Percentiles rank a stretch among this genome's conserved stretches.
Evolutionary conservation across 768 basidiomycete genomes (phyloP).

Genomic region (Lentinula edodes): DNA sequence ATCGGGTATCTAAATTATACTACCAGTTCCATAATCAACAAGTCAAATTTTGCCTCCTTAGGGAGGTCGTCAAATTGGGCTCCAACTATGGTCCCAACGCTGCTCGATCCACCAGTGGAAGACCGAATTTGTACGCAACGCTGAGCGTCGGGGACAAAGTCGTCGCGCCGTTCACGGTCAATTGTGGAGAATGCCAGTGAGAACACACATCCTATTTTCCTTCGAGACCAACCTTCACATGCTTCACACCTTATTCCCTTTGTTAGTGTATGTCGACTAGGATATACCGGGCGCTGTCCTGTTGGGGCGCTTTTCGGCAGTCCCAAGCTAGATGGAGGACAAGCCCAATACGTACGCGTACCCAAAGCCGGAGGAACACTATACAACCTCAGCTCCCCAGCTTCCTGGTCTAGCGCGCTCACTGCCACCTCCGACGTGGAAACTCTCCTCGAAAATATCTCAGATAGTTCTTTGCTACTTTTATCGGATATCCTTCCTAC

Average conservation of each 20-base stretch:
- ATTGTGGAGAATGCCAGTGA: conserved; percentile 82
- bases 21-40: background rate
- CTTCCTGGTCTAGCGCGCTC: conserved; percentile 34
- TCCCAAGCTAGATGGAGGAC: conserved; percentile 61
- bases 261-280: conserved; percentile 61
- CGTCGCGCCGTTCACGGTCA: conserved; percentile 76
- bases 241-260: background rate
- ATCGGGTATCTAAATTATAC: conserved; percentile 34
- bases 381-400: conserved; percentile 51
- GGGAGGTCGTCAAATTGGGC: conserved; percentile 60
- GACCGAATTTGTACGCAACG: conserved; percentile 58
- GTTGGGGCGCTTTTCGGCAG: conserved; percentile 61
- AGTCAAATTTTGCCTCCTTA: background rate
- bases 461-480: conserved; percentile 64
- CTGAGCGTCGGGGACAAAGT: conserved; percentile 72
- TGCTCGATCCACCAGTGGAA: conserved; percentile 24
- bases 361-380: conserved; percentile 79
- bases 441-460: conserved; percentile 20
- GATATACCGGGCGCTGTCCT: conserved; percentile 67
- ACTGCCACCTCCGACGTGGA: background rate
- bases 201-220: conserved; percentile 17
- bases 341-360: conserved; percentile 75
- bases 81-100: conserved; percentile 40
- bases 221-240: background rate
- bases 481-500: conserved; percentile 79